These are phyloP conservation scores for Cyamopsis tetragonoloba DNA, from an alignment of 306 rosid genomes.

Conservation along the genomic window DNA sequence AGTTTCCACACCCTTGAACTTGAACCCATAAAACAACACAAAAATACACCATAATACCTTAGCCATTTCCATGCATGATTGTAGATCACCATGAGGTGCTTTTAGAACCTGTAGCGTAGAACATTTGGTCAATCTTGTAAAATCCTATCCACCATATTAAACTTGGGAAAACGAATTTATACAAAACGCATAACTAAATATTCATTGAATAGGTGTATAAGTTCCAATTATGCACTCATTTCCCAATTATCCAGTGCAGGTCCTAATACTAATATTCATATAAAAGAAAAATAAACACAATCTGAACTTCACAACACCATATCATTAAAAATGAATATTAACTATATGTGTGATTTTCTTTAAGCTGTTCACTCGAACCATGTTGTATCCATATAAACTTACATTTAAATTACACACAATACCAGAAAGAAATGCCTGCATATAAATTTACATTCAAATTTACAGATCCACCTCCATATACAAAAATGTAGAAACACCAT, in stretches of 20 bases:
- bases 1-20: background rate
- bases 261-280: background rate
- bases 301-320: background rate
- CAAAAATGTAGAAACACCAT: background rate
- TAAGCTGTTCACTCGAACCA: background rate
- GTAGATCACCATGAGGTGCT: slow-evolving; percentile 87
- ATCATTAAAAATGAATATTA: background rate
- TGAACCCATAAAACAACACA: background rate
- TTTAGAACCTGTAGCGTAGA: slow-evolving; percentile 51
- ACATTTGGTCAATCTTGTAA: slow-evolving; percentile 5
- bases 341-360: background rate
- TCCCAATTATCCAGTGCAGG: background rate
- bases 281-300: background rate
- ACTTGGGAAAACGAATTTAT: background rate
- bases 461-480: too few relatives aligned
- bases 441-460: background rate
- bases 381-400: background rate
- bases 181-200: background rate
- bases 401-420: background rate
- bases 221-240: background rate
- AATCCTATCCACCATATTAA: background rate
- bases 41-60: slow-evolving; percentile 50
- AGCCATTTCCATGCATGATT: slow-evolving; percentile 84
- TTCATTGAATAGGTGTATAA: background rate
- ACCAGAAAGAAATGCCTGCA: too few relatives aligned